Evolutionary conservation across 1,284 basidiomycete genomes (phyloP), one percentile per base, ranked within the genome.

Genomic region (Cryptococcus wingfieldii): DNA sequence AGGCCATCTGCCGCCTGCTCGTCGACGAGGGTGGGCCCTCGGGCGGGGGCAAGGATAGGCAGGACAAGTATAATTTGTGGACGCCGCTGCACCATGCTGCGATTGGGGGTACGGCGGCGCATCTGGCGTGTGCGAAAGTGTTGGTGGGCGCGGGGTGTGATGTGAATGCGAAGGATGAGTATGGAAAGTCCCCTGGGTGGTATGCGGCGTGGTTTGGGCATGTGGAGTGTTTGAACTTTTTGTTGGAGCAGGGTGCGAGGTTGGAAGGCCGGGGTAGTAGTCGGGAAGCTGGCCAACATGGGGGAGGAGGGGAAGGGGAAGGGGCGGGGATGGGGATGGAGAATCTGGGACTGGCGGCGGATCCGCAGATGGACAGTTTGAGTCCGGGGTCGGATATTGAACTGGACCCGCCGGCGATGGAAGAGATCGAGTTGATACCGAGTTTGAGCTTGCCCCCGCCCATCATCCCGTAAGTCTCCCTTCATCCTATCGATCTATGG

Each of bases 191-290:
- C 47, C 85, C 95, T 14, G 83, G 93, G 43, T 94, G 97, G 79
- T 98, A 98, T 70, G 94, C 96, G 0, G 93, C 92, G 4, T 99
- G 96, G 95, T 91, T 92, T 68, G 96, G 96, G 2, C 92, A 98
- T 72, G 85, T 89, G 54, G 79, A 81, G 41, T 91, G 87, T 65
- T 83, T 93, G 54, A 80, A 83, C 42, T 79, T 84, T n/a, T 80
- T 97, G n/a, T 77, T 92, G 61, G 79, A 80, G 55, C 83, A 80
- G 43, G 78, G 73, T 49, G 80, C 62, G 70, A 69, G 71, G 61
- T 64, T 77, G 49, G 57, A 65, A 19, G 60, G 67, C 19, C 69
- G 66, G 56, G 41, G 16, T 23, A n/a, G 41, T n/a, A n/a, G 38
- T 39, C 13, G 38, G 5, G 38, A 39, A 2, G 38, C 12, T 12